Conservation (phyloP, 495 filamentous ascomycete species). For the Penicillium herquei region DNA sequence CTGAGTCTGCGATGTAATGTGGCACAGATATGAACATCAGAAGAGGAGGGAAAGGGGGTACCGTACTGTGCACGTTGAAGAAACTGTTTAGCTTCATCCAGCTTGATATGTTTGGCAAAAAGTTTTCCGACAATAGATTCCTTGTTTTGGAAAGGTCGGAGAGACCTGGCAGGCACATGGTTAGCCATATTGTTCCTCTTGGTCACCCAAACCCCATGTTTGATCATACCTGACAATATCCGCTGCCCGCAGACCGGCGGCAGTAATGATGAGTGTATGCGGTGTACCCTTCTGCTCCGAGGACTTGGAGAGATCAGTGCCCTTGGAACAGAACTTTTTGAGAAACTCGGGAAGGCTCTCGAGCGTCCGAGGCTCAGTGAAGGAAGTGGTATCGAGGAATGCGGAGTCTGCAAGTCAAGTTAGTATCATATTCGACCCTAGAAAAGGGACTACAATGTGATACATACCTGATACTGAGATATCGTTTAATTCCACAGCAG, state of each 20-base stretch:
- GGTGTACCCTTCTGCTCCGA: constrained; percentile 72
- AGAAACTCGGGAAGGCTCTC: constrained; percentile 76
- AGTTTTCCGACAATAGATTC: constrained; percentile 78
- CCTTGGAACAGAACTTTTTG: constrained; percentile 57
- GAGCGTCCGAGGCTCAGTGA: constrained; percentile 57
- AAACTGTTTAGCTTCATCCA: constrained; percentile 79
- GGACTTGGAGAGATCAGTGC: constrained; percentile 52
- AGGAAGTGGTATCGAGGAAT: constrained; percentile 73
- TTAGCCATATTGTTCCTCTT: constrained; percentile 3
- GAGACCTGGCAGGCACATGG: constrained; percentile 44
- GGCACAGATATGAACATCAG: not conserved
- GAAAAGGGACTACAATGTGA: not conserved
- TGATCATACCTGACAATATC: constrained; percentile 65
- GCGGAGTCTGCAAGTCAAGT: constrained; percentile 42
- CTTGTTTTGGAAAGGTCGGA: constrained; percentile 77
- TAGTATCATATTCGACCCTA: constrained; percentile 8
- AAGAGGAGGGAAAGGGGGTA: not conserved
- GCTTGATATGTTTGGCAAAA: constrained; percentile 97
- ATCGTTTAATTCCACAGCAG: constrained; percentile 78
- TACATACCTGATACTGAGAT: constrained; percentile 72
- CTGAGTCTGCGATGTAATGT: not conserved
- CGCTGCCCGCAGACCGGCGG: constrained; percentile 77
- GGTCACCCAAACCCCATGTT: not conserved
- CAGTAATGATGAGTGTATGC: constrained; percentile 80
- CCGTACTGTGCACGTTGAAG: constrained; percentile 59